A percentile compares a stretch with the other conserved stretches of the same genome.
These are phyloP conservation scores for Chrysoporthe puriensis DNA, from an alignment of 2,329 filamentous ascomycete genomes.

Conservation along the genomic window DNA sequence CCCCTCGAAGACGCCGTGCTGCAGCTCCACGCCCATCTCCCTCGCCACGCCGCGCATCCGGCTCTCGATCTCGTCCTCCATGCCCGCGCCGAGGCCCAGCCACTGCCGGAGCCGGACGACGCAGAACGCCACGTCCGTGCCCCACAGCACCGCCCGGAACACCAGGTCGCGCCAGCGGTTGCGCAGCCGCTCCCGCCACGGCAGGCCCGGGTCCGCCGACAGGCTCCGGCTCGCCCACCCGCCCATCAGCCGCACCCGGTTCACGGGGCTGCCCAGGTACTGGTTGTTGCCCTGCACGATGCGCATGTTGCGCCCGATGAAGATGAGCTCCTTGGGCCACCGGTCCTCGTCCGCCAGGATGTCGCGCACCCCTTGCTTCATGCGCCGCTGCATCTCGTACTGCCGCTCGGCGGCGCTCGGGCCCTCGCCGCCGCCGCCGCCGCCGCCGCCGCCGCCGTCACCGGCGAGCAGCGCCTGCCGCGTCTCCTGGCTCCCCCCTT, in stretches of 20 bases:
- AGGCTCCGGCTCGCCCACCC: slow-evolving; percentile 85
- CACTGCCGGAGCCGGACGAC: slow-evolving; percentile 77
- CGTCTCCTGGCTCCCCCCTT: slow-evolving; percentile 76
- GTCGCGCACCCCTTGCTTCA: slow-evolving; percentile 69
- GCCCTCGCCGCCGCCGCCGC: slow-evolving; percentile 44
- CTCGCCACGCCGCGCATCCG: slow-evolving; percentile 86
- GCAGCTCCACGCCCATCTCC: slow-evolving; percentile 88
- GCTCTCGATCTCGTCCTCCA: slow-evolving; percentile 93
- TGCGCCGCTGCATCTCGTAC: slow-evolving; percentile 85
- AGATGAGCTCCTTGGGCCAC: slow-evolving; percentile 88
- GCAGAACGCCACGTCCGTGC: slow-evolving; percentile 82
- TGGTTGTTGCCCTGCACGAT: slow-evolving; percentile 96
- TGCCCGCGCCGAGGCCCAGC: slow-evolving; percentile 76
- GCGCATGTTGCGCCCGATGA: slow-evolving; percentile 87
- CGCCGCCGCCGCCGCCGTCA: slow-evolving; percentile 46
- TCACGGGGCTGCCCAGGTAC: slow-evolving; percentile 85
- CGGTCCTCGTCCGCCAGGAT: slow-evolving; percentile 84
- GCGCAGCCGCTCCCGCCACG: slow-evolving; percentile 61
- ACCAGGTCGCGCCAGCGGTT: slow-evolving; percentile 78
- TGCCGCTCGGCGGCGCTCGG: slow-evolving; percentile 69
- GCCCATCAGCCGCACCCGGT: slow-evolving; percentile 91
- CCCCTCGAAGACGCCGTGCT: slow-evolving; percentile 87
- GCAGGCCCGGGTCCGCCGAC: slow-evolving; percentile 72
- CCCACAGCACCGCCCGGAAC: slow-evolving; percentile 78
- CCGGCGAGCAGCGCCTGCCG: slow-evolving; percentile 66